Evolutionary conservation across 108 stramenopile genomes (phyloP).

Genomic region (Poteriospumella lacustris): DNA sequence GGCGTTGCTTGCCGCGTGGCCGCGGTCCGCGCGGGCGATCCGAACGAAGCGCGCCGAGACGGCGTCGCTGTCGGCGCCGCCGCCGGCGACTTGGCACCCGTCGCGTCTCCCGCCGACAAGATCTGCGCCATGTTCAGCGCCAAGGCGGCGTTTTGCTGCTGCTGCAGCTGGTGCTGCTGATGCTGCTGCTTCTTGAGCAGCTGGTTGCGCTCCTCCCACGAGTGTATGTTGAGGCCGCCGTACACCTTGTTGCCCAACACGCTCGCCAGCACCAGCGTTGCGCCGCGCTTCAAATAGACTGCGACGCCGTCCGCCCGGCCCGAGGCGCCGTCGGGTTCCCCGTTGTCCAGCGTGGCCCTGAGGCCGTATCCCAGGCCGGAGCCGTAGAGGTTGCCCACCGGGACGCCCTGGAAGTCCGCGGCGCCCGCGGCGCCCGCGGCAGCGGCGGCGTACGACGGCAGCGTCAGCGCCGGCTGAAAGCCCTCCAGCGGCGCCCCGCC

Average conservation of each 20-base stretch:
- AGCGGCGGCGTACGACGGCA: background rate
- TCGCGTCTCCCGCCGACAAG: no score
- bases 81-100: no score
- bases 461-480: background rate
- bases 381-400: background rate
- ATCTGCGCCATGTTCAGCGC: no score
- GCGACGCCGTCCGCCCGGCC: constrained; percentile 2
- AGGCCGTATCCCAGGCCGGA: constrained; percentile 1
- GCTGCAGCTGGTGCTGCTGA: no score
- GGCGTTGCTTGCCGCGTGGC: no score
- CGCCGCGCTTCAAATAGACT: constrained; percentile 15
- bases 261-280: background rate
- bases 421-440: background rate
- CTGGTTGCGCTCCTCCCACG: constrained; percentile 4
- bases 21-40: no score
- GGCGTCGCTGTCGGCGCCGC: no score
- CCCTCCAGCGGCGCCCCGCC: background rate
- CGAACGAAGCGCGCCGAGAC: no score
- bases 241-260: constrained; percentile 13
- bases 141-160: no score
- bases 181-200: no score
- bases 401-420: background rate
- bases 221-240: background rate
- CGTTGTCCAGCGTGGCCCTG: background rate
- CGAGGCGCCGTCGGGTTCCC: background rate